Evolutionary conservation across 208 protist genomes (phyloP).

Genomic region (Kentomonas sorsogonicus): DNA sequence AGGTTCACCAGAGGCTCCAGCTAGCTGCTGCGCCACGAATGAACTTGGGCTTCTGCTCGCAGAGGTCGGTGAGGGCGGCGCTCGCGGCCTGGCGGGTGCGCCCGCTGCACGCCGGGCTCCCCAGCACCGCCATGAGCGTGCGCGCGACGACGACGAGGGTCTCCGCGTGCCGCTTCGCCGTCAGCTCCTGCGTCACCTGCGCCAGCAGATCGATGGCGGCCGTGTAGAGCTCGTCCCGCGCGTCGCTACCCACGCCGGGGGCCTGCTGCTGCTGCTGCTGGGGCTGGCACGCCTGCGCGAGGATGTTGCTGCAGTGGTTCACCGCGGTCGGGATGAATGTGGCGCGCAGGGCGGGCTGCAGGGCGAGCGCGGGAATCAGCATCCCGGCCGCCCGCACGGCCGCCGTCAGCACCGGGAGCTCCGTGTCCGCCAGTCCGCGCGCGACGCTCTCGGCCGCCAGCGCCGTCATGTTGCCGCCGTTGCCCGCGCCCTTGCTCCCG

Average conservation of each 20-base stretch:
- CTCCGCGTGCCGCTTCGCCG: slow-evolving; percentile 39
- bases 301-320: slow-evolving; percentile 29
- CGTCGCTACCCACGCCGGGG: slow-evolving; percentile 18
- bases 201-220: slow-evolving; percentile 67
- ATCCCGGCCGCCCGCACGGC: slow-evolving; percentile 58
- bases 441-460: slow-evolving; percentile 54
- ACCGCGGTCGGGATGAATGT: slow-evolving; percentile 40
- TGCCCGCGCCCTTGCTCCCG: too few species aligned
- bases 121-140: slow-evolving; percentile 32
- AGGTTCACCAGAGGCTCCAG: slow-evolving; percentile 53
- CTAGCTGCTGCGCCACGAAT: slow-evolving; percentile 34
- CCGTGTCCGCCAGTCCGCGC: slow-evolving; percentile 51
- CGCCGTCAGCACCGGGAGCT: slow-evolving; percentile 42
- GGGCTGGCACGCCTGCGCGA: too few species aligned
- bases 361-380: slow-evolving; percentile 42
- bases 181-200: slow-evolving; percentile 39
- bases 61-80: slow-evolving; percentile 42
- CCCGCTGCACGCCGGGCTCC: slow-evolving; percentile 20
- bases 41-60: slow-evolving; percentile 58
- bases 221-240: slow-evolving; percentile 39
- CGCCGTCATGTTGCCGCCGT: too few species aligned
- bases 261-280: too few species aligned
- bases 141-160: slow-evolving; percentile 27
- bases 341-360: slow-evolving; percentile 21
- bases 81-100: slow-evolving; percentile 54